Conservation (phyloP, 2,329 filamentous ascomycete species). For the Ceratocystis diversiconidia region DNA sequence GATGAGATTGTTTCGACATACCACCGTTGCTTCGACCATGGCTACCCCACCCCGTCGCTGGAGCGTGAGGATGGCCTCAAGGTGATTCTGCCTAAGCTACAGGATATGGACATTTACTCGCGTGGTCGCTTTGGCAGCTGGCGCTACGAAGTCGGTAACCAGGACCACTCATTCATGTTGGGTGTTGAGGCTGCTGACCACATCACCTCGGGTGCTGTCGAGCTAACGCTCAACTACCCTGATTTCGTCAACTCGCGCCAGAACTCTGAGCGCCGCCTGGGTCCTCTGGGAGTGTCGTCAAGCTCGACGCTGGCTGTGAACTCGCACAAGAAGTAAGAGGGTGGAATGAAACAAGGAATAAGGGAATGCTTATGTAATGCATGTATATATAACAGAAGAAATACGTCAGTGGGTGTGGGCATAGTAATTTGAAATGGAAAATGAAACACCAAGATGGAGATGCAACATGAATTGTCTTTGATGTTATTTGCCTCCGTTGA, state of each 20-base stretch:
- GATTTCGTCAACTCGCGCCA: conserved; percentile 78
- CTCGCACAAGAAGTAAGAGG: conserved; percentile 11
- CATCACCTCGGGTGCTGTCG: conserved; percentile 76
- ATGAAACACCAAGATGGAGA: no score
- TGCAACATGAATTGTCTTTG: no score
- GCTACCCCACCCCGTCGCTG: conserved; percentile 87
- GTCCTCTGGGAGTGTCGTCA: conserved; percentile 7
- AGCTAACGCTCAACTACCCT: conserved; percentile 90
- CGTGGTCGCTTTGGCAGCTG: conserved; percentile 96
- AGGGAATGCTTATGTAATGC: neutral
- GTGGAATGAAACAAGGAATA: neutral
- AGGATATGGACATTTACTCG: conserved; percentile 82
- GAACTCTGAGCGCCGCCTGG: conserved; percentile 51
- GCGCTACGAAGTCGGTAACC: conserved; percentile 93
- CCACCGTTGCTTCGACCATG: conserved; percentile 94
- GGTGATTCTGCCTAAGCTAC: conserved; percentile 81
- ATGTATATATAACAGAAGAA: neutral
- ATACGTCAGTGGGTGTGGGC: neutral
- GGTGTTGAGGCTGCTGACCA: conserved; percentile 87
- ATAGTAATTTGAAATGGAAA: no score
- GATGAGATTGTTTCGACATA: conserved; percentile 98
- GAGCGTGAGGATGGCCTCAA: conserved; percentile 92
- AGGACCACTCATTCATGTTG: conserved; percentile 96
- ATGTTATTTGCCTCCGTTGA: no score
- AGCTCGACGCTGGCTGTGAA: conserved; percentile 6